Evolutionary conservation across 257 asterid genomes (phyloP), one percentile per base, ranked within the genome.

Genomic region (Solanum sejunctum): DNA sequence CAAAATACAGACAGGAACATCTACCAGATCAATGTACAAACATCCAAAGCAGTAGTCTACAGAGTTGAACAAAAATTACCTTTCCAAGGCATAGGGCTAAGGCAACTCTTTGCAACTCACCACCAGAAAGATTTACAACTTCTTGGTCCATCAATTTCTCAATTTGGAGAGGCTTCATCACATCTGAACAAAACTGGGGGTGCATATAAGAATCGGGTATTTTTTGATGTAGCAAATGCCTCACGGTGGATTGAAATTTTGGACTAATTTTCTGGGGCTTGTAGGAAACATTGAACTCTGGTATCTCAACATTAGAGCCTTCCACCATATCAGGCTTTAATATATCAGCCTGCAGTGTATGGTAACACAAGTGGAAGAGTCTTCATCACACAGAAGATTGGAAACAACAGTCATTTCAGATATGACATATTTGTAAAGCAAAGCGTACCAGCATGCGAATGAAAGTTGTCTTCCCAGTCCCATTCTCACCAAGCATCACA

Each of bases 401-500:
- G 80, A 83, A 83, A 32, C 80, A 63, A 18, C 64, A 77, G 47
- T 26, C 82, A 51, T 51, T 51, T 51, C 51, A 55, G 67, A 54
- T 36, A 80, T 58, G 23, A 20, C 86, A 70, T 21, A 15, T 21
- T 82, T 61, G 84, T 43, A 43, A 70, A 12, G 73, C 77, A 80
- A 80, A 58, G 67, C 55, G 49, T 90, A 95, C 98, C 98, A 97
- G 97, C 99, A 97, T 93, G 71, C 98, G 89, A 85, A 97, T 97
- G 79, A 97, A 97, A 84, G 99, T 97, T 0, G 99, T 97, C 91
- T 97, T 97, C 75, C 99, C 99, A 20, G 98, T 97, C 67, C 99
- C 99, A 85, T 97, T 97, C 91, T 97, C 99, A 83, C 99, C 99
- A 72, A 97, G 98, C 99, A 97, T 97, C 86, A 97, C 99, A 89